Conservation (phyloP, 257 asterid species). For the Petunia axillaris region DNA sequence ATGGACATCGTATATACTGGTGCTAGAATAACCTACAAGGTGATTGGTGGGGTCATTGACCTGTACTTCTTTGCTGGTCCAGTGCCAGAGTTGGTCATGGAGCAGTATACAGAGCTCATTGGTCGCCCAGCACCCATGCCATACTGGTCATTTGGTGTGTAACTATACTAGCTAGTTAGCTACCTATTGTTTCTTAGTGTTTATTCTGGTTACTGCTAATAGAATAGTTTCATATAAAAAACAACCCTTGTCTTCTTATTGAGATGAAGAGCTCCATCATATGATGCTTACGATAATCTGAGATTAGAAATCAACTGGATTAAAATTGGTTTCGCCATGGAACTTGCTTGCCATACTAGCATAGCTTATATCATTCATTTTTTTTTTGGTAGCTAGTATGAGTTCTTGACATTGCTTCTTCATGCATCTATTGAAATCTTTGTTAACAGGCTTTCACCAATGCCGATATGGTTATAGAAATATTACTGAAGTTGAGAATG, state of each 20-base stretch:
- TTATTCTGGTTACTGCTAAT: not conserved
- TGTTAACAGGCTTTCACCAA: slow-evolving; percentile 37
- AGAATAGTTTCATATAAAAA: too few relatives aligned
- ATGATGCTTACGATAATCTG: too few relatives aligned
- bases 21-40: slow-evolving; percentile 34
- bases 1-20: slow-evolving; percentile 40
- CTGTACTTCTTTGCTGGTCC: slow-evolving; percentile 39
- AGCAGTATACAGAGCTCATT: slow-evolving; percentile 38
- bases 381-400: too few relatives aligned
- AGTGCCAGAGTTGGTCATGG: slow-evolving; percentile 32
- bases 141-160: slow-evolving; percentile 43
- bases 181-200: not conserved
- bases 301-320: too few relatives aligned
- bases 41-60: slow-evolving; percentile 39
- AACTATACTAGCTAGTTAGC: not conserved
- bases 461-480: slow-evolving; percentile 38
- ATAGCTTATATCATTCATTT: too few relatives aligned
- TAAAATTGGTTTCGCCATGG: too few relatives aligned
- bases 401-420: too few relatives aligned
- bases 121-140: slow-evolving; percentile 46
- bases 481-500: slow-evolving; percentile 30
- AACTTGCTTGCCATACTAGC: too few relatives aligned
- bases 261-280: too few relatives aligned
- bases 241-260: too few relatives aligned
- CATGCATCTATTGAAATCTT: too few relatives aligned